phyloP scores from a whole-genome alignment of 2,329 filamentous ascomycete genomes.

The Clonostachys rhizophaga region DNA sequence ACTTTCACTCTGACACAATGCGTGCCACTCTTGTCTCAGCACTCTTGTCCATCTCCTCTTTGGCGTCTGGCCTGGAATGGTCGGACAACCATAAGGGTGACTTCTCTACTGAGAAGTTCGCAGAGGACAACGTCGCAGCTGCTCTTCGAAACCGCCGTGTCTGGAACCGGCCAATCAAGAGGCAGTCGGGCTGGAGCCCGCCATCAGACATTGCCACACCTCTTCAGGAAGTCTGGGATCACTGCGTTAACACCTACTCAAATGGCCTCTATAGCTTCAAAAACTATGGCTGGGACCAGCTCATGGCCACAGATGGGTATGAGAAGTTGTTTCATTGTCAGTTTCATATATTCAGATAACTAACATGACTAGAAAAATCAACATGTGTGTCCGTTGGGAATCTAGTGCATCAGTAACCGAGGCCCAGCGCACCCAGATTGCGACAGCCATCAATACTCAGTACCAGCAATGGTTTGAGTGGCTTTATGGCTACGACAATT shows the following conservation, averaged over 20 bases:
- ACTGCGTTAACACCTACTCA: background rate
- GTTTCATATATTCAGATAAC: too few relatives aligned
- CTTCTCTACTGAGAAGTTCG: too few relatives aligned
- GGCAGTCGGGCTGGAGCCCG: conserved; percentile 6
- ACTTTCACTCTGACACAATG: too few relatives aligned
- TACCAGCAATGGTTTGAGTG: conserved; percentile 35
- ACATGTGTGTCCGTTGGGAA: conserved; percentile 38
- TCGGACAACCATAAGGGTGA: too few relatives aligned
- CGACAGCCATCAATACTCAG: conserved; percentile 21
- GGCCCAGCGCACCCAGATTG: conserved; percentile 28
- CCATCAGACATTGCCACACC: background rate
- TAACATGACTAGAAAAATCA: background rate
- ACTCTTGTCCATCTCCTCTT: too few relatives aligned
- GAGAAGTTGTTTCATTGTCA: too few relatives aligned
- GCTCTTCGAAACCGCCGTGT: background rate
- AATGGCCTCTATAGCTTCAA: background rate
- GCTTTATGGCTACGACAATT: conserved; percentile 35
- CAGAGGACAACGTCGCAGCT: too few relatives aligned
- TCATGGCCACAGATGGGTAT: background rate
- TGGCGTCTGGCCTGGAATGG: too few relatives aligned
- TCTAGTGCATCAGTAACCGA: conserved; percentile 25
- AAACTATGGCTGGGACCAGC: background rate
- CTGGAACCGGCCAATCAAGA: conserved; percentile 28
- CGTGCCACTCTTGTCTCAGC: too few relatives aligned
- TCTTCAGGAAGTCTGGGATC: background rate